Conservation (phyloP, 2,329 filamentous ascomycete genomes). For the Elsinoe necatrix region DNA sequence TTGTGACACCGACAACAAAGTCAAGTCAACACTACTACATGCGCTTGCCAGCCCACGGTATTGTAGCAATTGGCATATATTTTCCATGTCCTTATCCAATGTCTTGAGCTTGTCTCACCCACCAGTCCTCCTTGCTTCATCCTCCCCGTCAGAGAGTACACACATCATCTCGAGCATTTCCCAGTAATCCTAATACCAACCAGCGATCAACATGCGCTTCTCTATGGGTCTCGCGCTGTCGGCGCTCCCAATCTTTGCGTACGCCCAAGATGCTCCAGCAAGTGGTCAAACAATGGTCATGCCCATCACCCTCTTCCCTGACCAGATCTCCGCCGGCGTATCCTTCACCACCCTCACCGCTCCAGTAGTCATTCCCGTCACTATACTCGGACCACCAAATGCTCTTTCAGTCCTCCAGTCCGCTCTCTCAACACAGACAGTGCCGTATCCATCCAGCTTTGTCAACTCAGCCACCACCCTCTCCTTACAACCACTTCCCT, state of each 20-base stretch:
- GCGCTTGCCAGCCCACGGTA: slow-evolving; percentile 11
- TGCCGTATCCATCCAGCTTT: slow-evolving; percentile 13
- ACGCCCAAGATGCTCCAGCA: slow-evolving; percentile 6
- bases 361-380: slow-evolving; percentile 19
- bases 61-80: slow-evolving; percentile 13
- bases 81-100: neutral
- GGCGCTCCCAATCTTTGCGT: neutral
- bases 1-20: neutral
- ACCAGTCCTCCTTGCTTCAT: neutral
- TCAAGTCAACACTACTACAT: slow-evolving; percentile 1
- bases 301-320: neutral
- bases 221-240: slow-evolving; percentile 8
- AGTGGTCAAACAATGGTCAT: slow-evolving; percentile 5
- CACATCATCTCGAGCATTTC: neutral
- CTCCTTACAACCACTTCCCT: slow-evolving; percentile 2
- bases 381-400: slow-evolving; percentile 16
- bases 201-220: slow-evolving; percentile 2
- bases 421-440: slow-evolving; percentile 16
- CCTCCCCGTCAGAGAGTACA: neutral
- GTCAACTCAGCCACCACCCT: slow-evolving; percentile 5
- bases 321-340: slow-evolving; percentile 13
- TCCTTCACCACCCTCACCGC: slow-evolving; percentile 16
- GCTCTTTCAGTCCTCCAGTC: slow-evolving; percentile 18
- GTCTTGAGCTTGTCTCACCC: neutral
- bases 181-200: neutral